Conservation (phyloP, 345 rosid genomes). For the Pistacia vera region DNA sequence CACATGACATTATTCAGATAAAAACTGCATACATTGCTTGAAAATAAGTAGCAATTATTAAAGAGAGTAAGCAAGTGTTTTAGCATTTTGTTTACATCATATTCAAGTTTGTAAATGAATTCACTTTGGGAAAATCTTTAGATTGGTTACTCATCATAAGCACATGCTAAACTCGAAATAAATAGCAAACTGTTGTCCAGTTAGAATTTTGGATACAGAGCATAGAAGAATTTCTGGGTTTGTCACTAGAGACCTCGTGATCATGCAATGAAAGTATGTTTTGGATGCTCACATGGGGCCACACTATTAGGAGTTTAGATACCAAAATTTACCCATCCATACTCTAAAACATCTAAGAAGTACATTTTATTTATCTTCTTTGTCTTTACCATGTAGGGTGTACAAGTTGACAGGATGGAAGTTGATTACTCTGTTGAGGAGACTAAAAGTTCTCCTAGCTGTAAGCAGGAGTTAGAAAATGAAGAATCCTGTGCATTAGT, state of each 20-base stretch:
- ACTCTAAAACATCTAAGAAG: neutral
- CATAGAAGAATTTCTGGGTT: neutral
- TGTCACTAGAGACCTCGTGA: neutral
- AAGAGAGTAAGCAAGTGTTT: too few species aligned
- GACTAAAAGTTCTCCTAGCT: constrained; percentile 32
- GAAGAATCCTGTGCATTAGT: constrained; percentile 55
- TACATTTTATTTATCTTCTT: constrained; percentile 11
- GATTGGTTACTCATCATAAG: neutral
- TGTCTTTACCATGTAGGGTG: constrained; percentile 58
- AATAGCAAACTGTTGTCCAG: neutral
- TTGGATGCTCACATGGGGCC: neutral
- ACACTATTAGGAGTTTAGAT: neutral
- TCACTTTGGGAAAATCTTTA: too few species aligned
- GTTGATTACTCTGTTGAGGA: constrained; percentile 47
- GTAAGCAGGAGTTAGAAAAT: constrained; percentile 47
- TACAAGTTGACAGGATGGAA: constrained; percentile 73
- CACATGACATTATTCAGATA: too few species aligned
- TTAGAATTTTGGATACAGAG: neutral
- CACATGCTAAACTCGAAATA: neutral
- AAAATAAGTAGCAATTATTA: too few species aligned
- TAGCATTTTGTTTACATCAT: too few species aligned
- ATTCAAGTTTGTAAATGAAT: too few species aligned
- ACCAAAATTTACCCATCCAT: neutral
- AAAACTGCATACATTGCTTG: too few species aligned
- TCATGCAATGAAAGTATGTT: neutral